Conservation (phyloP, 345 rosid species). For the Arabidopsis thaliana region TAIR10.1 NC_003076.8:2233001-2233500, state of each 20-base stretch:
- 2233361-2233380: neutral
- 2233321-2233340: conserved; percentile 5
- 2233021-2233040: neutral
- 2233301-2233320: neutral
- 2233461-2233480: conserved; percentile 63
- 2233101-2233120: neutral
- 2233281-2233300: neutral
- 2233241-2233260: neutral
- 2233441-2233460: conserved; percentile 76
- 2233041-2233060: neutral
- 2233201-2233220: conserved; percentile 26
- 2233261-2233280: neutral
- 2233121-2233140: conserved; percentile 47
- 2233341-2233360: conserved; percentile 3
- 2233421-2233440: conserved; percentile 14
- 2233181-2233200: conserved; percentile 30
- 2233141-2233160: conserved; percentile 61
- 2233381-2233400: conserved; percentile 4
- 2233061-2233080: neutral
- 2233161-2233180: conserved; percentile 44
- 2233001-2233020: neutral
- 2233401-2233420: conserved; percentile 31
- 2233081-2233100: too few species aligned
- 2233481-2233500: conserved; percentile 59
- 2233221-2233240: neutral